Base-by-base conservation (phyloP, 495 filamentous ascomycete species). In the Amniculicola lignicola region DNA sequence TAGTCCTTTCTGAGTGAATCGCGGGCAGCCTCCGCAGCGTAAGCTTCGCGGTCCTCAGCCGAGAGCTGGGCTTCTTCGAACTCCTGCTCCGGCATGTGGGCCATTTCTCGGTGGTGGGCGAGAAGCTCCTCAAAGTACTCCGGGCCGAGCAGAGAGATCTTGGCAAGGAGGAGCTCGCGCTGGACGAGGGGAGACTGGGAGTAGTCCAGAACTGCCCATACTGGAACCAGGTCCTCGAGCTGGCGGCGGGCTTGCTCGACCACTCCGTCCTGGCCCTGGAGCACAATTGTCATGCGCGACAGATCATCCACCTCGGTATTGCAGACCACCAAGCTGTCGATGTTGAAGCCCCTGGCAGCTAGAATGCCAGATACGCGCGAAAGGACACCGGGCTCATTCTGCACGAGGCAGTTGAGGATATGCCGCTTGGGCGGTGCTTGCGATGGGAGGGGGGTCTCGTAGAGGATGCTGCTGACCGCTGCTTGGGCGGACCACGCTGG, bases 141-240 rank as follows among this genome's bases (percentile, higher is more conserved):
- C 14, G 93, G 93, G 0, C 93, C 93, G 18, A 98, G 76, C 44
- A 93, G 94, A 61, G 89, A 92, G 71, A 98, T 79, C 77, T 98
- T 98, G 39, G 93, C 92, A n/a, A 98, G 82, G 18, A 98, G 78
- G 35, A 98, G 75, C 72, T 98, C 93, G 47, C 93, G 85, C 76
- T 98, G 93, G 19, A 98, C 91, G n/a, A 98, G 78, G 22, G 93
- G 89, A 1, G 93, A 83, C 29, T 82, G 77, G 25, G 91, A 96
- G 74, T 98, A 97, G 71, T 98, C 93, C 54, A 98, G 75, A 14
- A 98, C 93, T 25, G 93, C 93, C 93, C 93, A 98, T 45, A 98
- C 93, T 24, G 93, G 93, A 25, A 98, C 93, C 25, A 98, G 77
- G 66, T 98, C 93, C 66, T 97, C 93, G 14, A 98, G 77, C 76